Base-by-base conservation (phyloP, 768 basidiomycete species). In the Calocybe gangraenosa region DNA sequence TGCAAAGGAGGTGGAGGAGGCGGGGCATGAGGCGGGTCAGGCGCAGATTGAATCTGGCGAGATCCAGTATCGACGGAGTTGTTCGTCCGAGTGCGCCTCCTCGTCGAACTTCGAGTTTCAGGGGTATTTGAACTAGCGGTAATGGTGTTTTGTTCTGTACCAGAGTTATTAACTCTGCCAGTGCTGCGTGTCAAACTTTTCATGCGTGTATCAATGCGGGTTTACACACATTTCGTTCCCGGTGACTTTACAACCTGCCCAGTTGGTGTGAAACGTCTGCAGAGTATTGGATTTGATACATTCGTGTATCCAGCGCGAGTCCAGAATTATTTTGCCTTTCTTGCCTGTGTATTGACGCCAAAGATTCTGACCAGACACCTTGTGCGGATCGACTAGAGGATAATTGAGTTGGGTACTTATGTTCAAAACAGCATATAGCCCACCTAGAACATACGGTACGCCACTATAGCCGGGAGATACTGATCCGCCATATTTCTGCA, bases 231-330 rank as follows among this genome's bases (percentile, higher is more conserved):
- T 65, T 64, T 92, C 87, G 14, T 69, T 72, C 18, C 88, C 89
- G 15, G 76, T 82, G 15, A 92, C 78, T 66, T 86, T 91, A 54
- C 86, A 92, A 19, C 79, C 85, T 9, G 83, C 87, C 79, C 84
- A 92, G 54, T 87, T 81, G 46, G 70, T 79, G 40, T 79, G 75
- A 56, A 83, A 91, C 0, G 85, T 87, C 60, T 87, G 84, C 25
- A 92, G 70, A 36, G 76, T 73, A 40, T 78, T 75, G 5, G 74
- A 65, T 54, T 82, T 79, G 54, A 92, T 71, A 55, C 90, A 92
- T 58, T 88, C 84, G 39, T 76, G 74, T 17, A 89, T 74, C 90
- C 90, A 92, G 37, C 77, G 75, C 3, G 78, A 74, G 55, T 79
- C 74, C 6, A 92, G 76, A 2, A 92, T 78, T 36, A 90, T 68